Evolutionary conservation across 2,329 filamentous ascomycete genomes (phyloP).

Genomic region (Dryadomyces quercivorus): DNA sequence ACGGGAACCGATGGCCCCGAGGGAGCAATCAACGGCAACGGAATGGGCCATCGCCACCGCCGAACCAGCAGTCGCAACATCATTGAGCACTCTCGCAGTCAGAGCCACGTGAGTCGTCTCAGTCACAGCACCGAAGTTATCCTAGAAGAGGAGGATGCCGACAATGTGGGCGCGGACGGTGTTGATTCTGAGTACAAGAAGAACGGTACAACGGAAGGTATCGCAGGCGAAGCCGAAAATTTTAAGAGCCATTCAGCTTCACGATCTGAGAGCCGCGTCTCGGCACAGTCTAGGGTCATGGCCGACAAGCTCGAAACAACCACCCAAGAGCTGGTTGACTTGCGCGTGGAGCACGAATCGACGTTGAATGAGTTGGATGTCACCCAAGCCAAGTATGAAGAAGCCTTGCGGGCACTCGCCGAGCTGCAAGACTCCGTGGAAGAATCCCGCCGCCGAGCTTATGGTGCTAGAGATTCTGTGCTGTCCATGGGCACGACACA

Average conservation of each 20-base stretch:
- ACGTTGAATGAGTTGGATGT: conserved; percentile 71
- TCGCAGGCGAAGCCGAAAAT: neutral
- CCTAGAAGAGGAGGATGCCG: conserved; percentile 36
- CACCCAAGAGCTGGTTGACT: conserved; percentile 80
- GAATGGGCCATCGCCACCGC: conserved; percentile 30
- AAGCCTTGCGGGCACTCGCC: conserved; percentile 68
- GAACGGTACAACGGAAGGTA: neutral
- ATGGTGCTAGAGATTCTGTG: conserved; percentile 39
- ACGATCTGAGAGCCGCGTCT: conserved; percentile 22
- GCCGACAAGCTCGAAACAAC: conserved; percentile 87
- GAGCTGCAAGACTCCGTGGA: conserved; percentile 79
- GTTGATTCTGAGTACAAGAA: conserved; percentile 15
- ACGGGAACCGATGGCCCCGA: conserved; percentile 15
- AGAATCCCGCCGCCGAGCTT: conserved; percentile 52
- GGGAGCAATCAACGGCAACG: conserved; percentile 25
- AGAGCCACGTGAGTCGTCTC: conserved; percentile 40
- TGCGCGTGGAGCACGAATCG: conserved; percentile 80
- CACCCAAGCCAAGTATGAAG: conserved; percentile 81
- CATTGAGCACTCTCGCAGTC: conserved; percentile 40
- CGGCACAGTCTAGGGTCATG: conserved; percentile 73
- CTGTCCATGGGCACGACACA: conserved; percentile 39
- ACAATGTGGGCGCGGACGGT: neutral
- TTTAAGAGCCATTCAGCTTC: no score
- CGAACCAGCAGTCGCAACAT: conserved; percentile 27
- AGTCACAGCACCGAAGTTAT: conserved; percentile 40